Conservation (phyloP, 345 rosid genomes). For the Rhodomyrtus tomentosa region DNA sequence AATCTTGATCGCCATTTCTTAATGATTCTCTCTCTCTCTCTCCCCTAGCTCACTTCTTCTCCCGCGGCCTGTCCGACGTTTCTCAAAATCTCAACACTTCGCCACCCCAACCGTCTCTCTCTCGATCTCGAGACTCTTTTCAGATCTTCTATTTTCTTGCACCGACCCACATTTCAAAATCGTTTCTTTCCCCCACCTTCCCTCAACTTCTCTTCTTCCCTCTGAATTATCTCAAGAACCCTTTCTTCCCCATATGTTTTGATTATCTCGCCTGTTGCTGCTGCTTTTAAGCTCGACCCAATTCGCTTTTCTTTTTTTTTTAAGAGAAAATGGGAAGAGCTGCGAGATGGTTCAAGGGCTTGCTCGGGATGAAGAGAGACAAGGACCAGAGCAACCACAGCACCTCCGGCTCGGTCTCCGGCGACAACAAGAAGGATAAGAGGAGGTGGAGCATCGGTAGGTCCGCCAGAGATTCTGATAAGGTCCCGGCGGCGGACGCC, state of each 20-base stretch:
- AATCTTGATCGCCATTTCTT: not conserved
- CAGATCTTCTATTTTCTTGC: not conserved
- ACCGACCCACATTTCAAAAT: not conserved
- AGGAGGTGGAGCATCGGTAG: conserved; percentile 45
- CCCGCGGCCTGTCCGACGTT: conserved; percentile 33
- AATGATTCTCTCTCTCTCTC: conserved; percentile 4
- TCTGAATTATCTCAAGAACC: not conserved
- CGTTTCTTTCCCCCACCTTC: not conserved
- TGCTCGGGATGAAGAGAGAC: conserved; percentile 52
- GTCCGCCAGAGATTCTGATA: conserved; percentile 12
- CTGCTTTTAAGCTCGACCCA: not conserved
- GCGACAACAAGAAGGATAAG: conserved; percentile 29
- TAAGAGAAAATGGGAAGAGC: conserved; percentile 49
- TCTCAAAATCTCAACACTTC: conserved; percentile 20
- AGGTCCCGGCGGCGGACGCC: not conserved
- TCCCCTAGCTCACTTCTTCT: conserved; percentile 24
- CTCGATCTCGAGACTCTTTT: not conserved
- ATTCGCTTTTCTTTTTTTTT: not conserved
- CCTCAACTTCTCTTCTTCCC: not conserved
- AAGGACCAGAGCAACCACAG: conserved; percentile 5
- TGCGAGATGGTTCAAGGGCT: conserved; percentile 59
- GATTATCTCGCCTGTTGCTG: not conserved
- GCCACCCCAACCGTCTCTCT: not conserved
- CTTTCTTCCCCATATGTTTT: not conserved
- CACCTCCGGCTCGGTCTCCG: conserved; percentile 11